These are phyloP conservation scores for Coffea eugenioides DNA, from an alignment of 257 asterid genomes.

Conservation along the genomic window DNA sequence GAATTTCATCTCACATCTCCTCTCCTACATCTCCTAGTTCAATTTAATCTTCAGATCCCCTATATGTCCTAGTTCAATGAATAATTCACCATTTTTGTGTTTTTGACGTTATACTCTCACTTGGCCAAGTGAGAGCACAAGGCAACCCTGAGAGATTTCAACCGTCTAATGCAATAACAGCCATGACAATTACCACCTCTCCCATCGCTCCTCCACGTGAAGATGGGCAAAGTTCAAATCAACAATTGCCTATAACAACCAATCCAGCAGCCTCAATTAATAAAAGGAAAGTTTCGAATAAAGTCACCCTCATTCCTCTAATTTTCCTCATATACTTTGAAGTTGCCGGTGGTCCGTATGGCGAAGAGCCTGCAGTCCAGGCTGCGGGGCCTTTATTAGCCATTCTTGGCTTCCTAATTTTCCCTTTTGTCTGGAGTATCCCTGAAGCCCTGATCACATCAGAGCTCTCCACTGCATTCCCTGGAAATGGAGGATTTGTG, in stretches of 20 bases:
- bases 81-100: too few relatives aligned
- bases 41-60: too few relatives aligned
- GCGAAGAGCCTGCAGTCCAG: constrained; percentile 87
- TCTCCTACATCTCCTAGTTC: too few relatives aligned
- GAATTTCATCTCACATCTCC: too few relatives aligned
- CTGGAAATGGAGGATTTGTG: constrained; percentile 89
- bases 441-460: constrained; percentile 92
- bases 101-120: too few relatives aligned
- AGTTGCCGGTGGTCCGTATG: constrained; percentile 91
- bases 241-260: constrained; percentile 36
- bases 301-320: constrained; percentile 72
- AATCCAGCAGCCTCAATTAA: constrained; percentile 1
- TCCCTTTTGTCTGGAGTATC: constrained; percentile 83
- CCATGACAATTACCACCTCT: background rate
- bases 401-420: constrained; percentile 69
- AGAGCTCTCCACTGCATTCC: constrained; percentile 76
- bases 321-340: constrained; percentile 82
- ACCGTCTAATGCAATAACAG: too few relatives aligned
- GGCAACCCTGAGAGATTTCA: too few relatives aligned
- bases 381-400: constrained; percentile 84
- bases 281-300: constrained; percentile 18
- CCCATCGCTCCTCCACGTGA: background rate
- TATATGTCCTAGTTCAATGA: too few relatives aligned
- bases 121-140: too few relatives aligned
- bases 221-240: background rate